Conservation (phyloP, 2,329 filamentous ascomycete species). For the Trichophyton verrucosum region DNA sequence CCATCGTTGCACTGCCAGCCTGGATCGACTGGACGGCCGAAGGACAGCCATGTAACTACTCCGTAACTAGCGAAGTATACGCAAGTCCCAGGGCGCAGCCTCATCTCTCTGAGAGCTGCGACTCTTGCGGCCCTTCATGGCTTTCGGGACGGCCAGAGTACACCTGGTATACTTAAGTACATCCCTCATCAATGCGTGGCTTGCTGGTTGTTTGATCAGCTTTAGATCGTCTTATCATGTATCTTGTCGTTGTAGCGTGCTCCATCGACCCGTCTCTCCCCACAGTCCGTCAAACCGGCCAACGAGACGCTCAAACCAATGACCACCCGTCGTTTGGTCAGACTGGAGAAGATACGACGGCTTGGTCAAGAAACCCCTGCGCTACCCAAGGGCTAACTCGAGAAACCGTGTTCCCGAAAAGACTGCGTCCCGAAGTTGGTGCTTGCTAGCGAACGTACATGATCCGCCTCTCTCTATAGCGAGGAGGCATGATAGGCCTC, state of each 20-base stretch:
- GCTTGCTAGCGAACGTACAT: neutral
- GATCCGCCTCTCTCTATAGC: neutral
- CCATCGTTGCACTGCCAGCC: neutral
- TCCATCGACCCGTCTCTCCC: neutral
- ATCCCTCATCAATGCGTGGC: neutral
- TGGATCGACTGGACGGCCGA: neutral
- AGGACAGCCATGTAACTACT: too few species aligned
- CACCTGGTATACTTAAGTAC: neutral
- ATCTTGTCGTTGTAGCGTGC: neutral
- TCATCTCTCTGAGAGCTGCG: neutral
- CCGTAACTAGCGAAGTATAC: neutral
- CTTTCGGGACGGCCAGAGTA: neutral
- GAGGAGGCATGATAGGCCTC: neutral
- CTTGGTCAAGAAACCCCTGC: neutral
- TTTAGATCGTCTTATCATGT: neutral
- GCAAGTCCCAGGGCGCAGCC: neutral
- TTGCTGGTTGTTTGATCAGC: neutral
- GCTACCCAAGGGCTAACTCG: neutral
- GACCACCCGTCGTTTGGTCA: neutral
- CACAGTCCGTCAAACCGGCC: neutral
- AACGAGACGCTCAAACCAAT: neutral
- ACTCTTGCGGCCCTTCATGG: neutral
- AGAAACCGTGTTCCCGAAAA: neutral
- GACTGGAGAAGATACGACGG: neutral
- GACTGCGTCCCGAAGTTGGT: neutral